Evolutionary conservation across 768 basidiomycete species (phyloP).

Genomic region (Serendipita sp.): DNA sequence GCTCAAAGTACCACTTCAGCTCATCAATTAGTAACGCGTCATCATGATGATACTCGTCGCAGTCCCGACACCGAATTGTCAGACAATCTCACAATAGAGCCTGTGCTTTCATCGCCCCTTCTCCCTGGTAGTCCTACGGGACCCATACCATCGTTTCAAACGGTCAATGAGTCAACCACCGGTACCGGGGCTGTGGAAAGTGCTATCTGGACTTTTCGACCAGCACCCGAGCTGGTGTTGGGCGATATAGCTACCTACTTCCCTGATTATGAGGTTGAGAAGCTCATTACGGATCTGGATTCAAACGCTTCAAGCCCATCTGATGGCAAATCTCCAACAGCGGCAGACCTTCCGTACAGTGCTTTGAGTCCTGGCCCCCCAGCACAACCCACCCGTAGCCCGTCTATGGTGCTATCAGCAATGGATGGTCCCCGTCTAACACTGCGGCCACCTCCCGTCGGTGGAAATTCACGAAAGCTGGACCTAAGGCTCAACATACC

Average conservation of each 20-base stretch:
- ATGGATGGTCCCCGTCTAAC: too few relatives aligned
- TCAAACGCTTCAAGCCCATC: neutral
- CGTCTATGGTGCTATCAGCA: too few relatives aligned
- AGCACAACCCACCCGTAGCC: neutral
- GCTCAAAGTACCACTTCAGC: neutral
- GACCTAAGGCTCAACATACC: too few relatives aligned
- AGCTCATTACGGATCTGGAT: slow-evolving; percentile 78
- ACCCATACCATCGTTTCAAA: neutral
- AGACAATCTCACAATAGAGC: slow-evolving; percentile 9
- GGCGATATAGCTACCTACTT: slow-evolving; percentile 89
- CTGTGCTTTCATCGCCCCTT: slow-evolving; percentile 10
- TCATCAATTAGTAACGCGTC: slow-evolving; percentile 9
- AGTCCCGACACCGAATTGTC: slow-evolving; percentile 14
- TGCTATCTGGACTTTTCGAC: slow-evolving; percentile 76
- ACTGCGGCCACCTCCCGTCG: too few relatives aligned
- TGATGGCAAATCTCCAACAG: slow-evolving; percentile 62
- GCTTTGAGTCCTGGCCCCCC: neutral
- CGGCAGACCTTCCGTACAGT: slow-evolving; percentile 28
- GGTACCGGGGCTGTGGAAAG: slow-evolving; percentile 49
- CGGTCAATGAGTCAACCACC: slow-evolving; percentile 12
- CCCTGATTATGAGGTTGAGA: slow-evolving; percentile 89
- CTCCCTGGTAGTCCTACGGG: neutral
- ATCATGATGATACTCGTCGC: slow-evolving; percentile 31
- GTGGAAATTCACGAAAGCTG: too few relatives aligned
- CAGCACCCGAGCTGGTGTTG: slow-evolving; percentile 81